Conservation (phyloP, 164 flowering plant genomes). For the Vitis labrusca region DNA sequence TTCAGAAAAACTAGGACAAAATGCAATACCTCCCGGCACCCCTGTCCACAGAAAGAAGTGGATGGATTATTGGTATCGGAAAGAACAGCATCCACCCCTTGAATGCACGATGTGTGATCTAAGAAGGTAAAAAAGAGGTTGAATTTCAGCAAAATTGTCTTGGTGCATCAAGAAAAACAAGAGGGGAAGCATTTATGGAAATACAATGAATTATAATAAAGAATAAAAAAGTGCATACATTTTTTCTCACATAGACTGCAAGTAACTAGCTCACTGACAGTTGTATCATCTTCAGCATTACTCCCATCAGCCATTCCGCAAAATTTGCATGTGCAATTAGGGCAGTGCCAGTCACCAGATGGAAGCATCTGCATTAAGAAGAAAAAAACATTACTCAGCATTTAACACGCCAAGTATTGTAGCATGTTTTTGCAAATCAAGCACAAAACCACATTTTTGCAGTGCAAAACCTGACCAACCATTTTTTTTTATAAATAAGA, state of each 20-base stretch:
- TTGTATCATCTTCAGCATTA: constrained; percentile 21
- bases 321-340: constrained; percentile 87
- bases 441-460: background rate
- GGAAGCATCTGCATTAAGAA: constrained; percentile 77
- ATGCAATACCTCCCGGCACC: constrained; percentile 56
- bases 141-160: constrained; percentile 1
- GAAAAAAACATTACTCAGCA: background rate
- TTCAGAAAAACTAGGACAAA: background rate
- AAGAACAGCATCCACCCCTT: constrained; percentile 23
- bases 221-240: constrained; percentile 34
- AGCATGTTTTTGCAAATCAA: too few relatives aligned
- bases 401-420: too few relatives aligned
- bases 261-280: constrained; percentile 25
- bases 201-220: background rate
- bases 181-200: background rate
- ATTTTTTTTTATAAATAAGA: background rate
- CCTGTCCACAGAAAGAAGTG: constrained; percentile 47
- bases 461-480: background rate
- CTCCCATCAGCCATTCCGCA: constrained; percentile 48
- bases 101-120: constrained; percentile 58
- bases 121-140: constrained; percentile 6
- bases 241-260: constrained; percentile 77
- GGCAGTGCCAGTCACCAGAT: constrained; percentile 92
- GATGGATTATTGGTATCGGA: constrained; percentile 18
- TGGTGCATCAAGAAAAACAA: background rate